These are phyloP conservation scores for Kazachstania africana DNA, from an alignment of 805 yeast genomes.

Conservation along the genomic window DNA sequence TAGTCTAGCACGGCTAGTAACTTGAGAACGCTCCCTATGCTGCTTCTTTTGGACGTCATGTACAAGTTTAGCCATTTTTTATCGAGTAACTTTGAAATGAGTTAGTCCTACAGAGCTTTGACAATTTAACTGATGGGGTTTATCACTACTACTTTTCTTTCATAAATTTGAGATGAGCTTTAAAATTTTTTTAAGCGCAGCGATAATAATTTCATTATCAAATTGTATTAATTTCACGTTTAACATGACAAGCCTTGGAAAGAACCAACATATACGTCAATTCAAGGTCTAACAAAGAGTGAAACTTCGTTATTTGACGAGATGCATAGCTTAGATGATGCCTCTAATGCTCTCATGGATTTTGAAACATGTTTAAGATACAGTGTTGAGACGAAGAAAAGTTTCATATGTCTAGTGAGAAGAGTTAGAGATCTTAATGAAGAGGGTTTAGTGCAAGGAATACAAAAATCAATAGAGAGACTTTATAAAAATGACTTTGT, in stretches of 20 bases:
- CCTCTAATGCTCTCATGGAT: constrained; percentile 6
- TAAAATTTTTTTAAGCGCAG: constrained; percentile 3
- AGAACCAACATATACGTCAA: too few species aligned
- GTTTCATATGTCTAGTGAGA: constrained; percentile 12
- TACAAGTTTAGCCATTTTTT: constrained; percentile 58
- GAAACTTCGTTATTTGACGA: too few species aligned
- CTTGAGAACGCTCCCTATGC: constrained; percentile 89
- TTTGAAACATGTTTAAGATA: constrained; percentile 12
- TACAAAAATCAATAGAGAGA: too few species aligned
- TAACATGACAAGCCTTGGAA: too few species aligned
- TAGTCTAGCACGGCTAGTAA: constrained; percentile 53
- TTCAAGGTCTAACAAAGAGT: too few species aligned
- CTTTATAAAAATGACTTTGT: too few species aligned
- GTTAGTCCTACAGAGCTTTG: too few species aligned
- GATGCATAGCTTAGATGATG: not conserved
- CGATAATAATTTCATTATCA: too few species aligned
- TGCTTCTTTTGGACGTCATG: constrained; percentile 94
- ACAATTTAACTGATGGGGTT: too few species aligned
- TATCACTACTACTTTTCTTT: not conserved
- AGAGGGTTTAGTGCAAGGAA: too few species aligned
- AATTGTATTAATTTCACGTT: too few species aligned
- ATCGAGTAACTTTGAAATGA: not conserved
- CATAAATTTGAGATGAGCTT: constrained; percentile 3
- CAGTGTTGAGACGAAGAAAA: constrained; percentile 9
- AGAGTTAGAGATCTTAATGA: too few species aligned